Conservation (phyloP, 2,329 filamentous ascomycete genomes). For the Penicillium italicum region DNA sequence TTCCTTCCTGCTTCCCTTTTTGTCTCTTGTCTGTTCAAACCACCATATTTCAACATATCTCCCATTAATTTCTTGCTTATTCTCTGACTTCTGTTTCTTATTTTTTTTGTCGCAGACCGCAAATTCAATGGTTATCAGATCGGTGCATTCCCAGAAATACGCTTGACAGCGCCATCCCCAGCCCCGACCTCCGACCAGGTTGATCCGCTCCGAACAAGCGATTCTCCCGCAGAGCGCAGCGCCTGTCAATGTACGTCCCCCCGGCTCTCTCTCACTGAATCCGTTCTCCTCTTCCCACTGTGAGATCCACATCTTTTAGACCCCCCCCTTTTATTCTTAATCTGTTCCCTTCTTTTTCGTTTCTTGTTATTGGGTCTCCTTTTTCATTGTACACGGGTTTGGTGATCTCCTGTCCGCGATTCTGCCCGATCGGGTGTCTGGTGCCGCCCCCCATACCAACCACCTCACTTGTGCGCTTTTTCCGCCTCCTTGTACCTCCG, state of each 20-base stretch:
- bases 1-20: slow-evolving; percentile 1
- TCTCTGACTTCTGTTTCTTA: neutral
- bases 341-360: slow-evolving; percentile 4
- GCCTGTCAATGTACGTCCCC: slow-evolving; percentile 20
- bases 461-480: slow-evolving; percentile 22
- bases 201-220: slow-evolving; percentile 41
- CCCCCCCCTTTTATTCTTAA: slow-evolving; percentile 9
- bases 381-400: slow-evolving; percentile 14
- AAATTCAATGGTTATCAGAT: slow-evolving; percentile 13
- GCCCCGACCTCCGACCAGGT: slow-evolving; percentile 29
- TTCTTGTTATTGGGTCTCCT: slow-evolving; percentile 12
- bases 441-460: slow-evolving; percentile 15
- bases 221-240: slow-evolving; percentile 30
- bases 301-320: slow-evolving; percentile 29
- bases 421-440: slow-evolving; percentile 26
- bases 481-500: slow-evolving; percentile 25
- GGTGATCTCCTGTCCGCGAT: slow-evolving; percentile 11
- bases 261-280: slow-evolving; percentile 18
- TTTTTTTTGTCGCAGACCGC: slow-evolving; percentile 1
- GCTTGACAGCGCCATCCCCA: slow-evolving; percentile 32
- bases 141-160: slow-evolving; percentile 37
- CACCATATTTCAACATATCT: neutral
- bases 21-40: slow-evolving; percentile 1
- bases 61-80: neutral
- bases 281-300: slow-evolving; percentile 22